Evolutionary conservation across 805 yeast genomes (phyloP).

Genomic region (Ogataea kodamae): DNA sequence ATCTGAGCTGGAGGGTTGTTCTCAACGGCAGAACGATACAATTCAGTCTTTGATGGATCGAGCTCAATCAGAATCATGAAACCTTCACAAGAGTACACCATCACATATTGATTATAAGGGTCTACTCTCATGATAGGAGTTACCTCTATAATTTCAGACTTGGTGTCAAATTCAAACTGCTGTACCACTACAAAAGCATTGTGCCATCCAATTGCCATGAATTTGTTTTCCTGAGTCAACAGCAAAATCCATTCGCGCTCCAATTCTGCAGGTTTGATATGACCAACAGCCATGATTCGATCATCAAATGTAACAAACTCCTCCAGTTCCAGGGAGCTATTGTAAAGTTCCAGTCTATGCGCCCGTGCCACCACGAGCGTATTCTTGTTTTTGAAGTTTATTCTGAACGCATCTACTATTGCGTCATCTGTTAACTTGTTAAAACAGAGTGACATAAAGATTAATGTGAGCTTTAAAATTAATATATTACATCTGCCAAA

Average conservation of each 20-base stretch:
- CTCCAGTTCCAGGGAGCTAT: not conserved
- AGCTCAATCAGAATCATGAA: constrained; percentile 22
- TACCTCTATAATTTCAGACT: constrained; percentile 9
- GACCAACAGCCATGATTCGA: constrained; percentile 19
- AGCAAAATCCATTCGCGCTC: constrained; percentile 23
- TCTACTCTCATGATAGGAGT: constrained; percentile 24
- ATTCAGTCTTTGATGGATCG: constrained; percentile 17
- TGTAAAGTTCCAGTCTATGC: constrained; percentile 6
- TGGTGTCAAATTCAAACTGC: constrained; percentile 15
- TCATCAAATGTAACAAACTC: constrained; percentile 7
- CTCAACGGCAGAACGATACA: constrained; percentile 17
- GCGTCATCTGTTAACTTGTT: constrained; percentile 1
- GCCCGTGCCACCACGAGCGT: constrained; percentile 10
- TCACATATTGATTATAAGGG: constrained; percentile 17
- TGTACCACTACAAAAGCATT: constrained; percentile 17
- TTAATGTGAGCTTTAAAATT: constrained; percentile 2
- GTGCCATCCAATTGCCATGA: constrained; percentile 19
- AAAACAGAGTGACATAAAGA: constrained; percentile 6
- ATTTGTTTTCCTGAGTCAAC: constrained; percentile 22
- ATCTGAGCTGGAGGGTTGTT: constrained; percentile 17
- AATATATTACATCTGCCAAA: constrained; percentile 5
- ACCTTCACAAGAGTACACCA: constrained; percentile 19
- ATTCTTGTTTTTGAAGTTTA: constrained; percentile 1
- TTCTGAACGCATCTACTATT: constrained; percentile 8
- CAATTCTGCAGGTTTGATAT: constrained; percentile 19